These are phyloP conservation scores for Pigoraptor vietnamica DNA, from an alignment of 78 protist species.

Conservation along the genomic window DNA sequence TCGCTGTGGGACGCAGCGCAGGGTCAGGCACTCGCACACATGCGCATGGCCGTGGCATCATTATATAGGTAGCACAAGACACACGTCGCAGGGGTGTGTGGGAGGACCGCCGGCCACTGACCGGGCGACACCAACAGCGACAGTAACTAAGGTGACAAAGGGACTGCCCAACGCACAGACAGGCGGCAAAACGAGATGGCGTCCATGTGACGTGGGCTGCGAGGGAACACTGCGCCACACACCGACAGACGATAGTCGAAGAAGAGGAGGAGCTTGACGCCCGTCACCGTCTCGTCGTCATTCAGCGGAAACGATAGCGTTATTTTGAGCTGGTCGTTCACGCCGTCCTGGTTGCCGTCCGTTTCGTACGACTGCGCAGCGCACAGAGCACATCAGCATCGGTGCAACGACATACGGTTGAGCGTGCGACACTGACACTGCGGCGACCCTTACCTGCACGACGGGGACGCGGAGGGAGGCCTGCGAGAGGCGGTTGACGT, in stretches of 20 bases:
- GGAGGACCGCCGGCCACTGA: too few relatives aligned
- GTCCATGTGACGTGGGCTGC: not conserved
- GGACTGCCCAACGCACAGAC: too few relatives aligned
- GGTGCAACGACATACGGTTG: not conserved
- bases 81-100: too few relatives aligned
- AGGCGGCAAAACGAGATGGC: not conserved
- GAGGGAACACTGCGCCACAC: not conserved
- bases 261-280: not conserved
- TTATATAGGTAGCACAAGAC: too few relatives aligned
- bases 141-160: too few relatives aligned
- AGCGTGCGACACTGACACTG: not conserved
- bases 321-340: not conserved
- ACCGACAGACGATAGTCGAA: not conserved
- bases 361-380: not conserved
- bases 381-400: not conserved
- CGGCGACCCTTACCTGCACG: not conserved
- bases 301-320: not conserved
- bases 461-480: not conserved
- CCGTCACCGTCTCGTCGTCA: not conserved
- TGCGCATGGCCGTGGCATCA: not conserved
- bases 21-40: not conserved
- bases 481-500: not conserved
- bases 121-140: too few relatives aligned
- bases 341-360: not conserved
- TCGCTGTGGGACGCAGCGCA: not conserved